Percentiles rank a stretch among this genome's conserved stretches.
phyloP scores from a whole-genome alignment of 345 rosid species.

The Brassica juncea region DNA sequence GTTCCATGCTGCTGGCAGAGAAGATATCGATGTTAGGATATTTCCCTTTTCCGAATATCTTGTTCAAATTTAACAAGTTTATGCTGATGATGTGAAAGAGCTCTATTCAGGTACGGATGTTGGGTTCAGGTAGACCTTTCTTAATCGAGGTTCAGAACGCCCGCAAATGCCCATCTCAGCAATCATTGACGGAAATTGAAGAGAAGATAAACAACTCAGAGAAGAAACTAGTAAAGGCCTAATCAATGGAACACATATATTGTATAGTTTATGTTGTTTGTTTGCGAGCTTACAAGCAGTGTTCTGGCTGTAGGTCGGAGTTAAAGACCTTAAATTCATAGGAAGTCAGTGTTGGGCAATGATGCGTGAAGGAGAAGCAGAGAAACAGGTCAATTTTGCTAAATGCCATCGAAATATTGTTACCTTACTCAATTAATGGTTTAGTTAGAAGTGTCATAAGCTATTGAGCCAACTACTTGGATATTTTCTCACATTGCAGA shows the following conservation, averaged over 20 bases:
- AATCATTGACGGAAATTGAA: constrained; percentile 61
- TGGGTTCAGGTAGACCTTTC: constrained; percentile 99
- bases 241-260: neutral
- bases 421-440: neutral
- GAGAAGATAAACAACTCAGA: constrained; percentile 62
- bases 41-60: constrained; percentile 2
- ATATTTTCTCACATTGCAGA: constrained; percentile 49
- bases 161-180: constrained; percentile 67
- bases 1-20: constrained; percentile 99
- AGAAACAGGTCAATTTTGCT: constrained; percentile 64
- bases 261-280: neutral
- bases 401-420: constrained; percentile 9
- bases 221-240: constrained; percentile 63
- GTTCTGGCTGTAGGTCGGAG: constrained; percentile 57
- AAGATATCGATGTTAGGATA: constrained; percentile 82
- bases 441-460: neutral
- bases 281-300: constrained; percentile 19
- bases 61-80: constrained; percentile 18
- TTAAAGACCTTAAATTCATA: constrained; percentile 67
- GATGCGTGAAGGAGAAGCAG: constrained; percentile 99
- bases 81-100: constrained; percentile 31
- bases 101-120: constrained; percentile 83
- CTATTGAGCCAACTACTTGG: neutral
- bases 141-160: constrained; percentile 89
- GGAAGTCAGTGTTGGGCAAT: constrained; percentile 74